phyloP scores from a whole-genome alignment of 2,329 filamentous ascomycete genomes.

The Phyllosticta citrichinensis region DNA sequence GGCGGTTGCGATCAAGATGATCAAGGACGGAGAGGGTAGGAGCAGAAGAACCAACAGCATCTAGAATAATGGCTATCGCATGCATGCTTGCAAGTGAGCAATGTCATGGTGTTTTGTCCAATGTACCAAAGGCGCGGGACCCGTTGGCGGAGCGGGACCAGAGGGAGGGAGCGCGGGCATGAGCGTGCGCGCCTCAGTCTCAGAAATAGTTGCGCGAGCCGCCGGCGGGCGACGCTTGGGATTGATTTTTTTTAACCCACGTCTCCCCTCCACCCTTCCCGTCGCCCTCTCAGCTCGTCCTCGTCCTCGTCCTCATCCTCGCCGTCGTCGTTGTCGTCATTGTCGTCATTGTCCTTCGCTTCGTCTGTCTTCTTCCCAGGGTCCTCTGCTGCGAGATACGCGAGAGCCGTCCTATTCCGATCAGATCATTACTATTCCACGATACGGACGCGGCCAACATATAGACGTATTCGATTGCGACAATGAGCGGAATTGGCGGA shows the following conservation, averaged over 20 bases:
- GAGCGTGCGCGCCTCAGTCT: neutral
- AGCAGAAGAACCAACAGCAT: neutral
- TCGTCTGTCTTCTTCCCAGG: neutral
- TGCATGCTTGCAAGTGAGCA: neutral
- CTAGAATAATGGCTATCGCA: conserved; percentile 8
- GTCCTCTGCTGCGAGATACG: neutral
- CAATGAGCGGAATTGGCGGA: neutral
- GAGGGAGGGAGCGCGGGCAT: neutral
- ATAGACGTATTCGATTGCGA: neutral
- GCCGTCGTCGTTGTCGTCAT: neutral
- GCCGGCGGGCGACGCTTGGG: neutral
- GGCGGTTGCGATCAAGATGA: neutral
- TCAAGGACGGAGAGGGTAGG: neutral
- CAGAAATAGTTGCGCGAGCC: neutral
- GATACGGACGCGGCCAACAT: neutral
- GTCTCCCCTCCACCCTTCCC: neutral
- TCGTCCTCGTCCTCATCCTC: neutral
- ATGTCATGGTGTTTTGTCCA: neutral
- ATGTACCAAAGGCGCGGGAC: neutral
- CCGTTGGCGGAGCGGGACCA: neutral
- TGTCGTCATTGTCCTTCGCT: neutral
- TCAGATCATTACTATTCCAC: neutral
- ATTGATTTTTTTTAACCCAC: neutral
- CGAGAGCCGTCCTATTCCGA: neutral
- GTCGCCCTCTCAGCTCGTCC: neutral